These are phyloP conservation scores for Didymella glomerata DNA, from an alignment of 2,329 filamentous ascomycete species.

Conservation along the genomic window DNA sequence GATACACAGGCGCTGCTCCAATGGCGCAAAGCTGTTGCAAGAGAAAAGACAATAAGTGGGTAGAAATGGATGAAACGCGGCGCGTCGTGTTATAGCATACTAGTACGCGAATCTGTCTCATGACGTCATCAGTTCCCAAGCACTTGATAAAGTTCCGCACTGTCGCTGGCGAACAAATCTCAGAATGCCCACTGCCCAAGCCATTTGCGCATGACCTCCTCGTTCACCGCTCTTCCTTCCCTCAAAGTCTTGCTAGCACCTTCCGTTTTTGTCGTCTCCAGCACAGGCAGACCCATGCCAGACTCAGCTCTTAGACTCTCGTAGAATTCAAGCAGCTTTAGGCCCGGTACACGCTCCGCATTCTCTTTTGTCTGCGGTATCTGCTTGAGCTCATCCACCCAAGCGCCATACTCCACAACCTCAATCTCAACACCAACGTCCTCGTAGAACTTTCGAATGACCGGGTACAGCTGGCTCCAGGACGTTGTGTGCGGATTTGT, in stretches of 20 bases:
- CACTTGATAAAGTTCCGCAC: too few species aligned
- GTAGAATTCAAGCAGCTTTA: slow-evolving; percentile 24
- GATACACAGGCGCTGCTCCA: neutral
- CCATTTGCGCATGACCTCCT: slow-evolving; percentile 10
- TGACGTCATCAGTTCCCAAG: too few species aligned
- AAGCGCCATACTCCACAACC: slow-evolving; percentile 14
- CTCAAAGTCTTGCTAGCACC: slow-evolving; percentile 3
- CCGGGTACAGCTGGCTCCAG: slow-evolving; percentile 12
- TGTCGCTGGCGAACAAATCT: too few species aligned
- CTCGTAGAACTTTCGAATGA: slow-evolving; percentile 14
- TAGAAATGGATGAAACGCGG: too few species aligned
- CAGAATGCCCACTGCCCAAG: slow-evolving; percentile 14
- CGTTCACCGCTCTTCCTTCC: slow-evolving; percentile 1
- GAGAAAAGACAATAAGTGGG: too few species aligned
- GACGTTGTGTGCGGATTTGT: slow-evolving; percentile 14
- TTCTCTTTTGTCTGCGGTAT: slow-evolving; percentile 21
- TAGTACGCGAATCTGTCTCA: too few species aligned
- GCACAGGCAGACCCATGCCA: slow-evolving; percentile 12
- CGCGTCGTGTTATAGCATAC: too few species aligned
- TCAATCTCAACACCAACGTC: neutral
- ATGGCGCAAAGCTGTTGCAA: neutral
- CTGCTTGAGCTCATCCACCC: slow-evolving; percentile 18
- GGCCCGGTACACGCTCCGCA: slow-evolving; percentile 17
- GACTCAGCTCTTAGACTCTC: slow-evolving; percentile 5
- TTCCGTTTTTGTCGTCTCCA: slow-evolving; percentile 13